phyloP scores from a whole-genome alignment of 148 eudicot species.

The Spergularia bocconei region DNA sequence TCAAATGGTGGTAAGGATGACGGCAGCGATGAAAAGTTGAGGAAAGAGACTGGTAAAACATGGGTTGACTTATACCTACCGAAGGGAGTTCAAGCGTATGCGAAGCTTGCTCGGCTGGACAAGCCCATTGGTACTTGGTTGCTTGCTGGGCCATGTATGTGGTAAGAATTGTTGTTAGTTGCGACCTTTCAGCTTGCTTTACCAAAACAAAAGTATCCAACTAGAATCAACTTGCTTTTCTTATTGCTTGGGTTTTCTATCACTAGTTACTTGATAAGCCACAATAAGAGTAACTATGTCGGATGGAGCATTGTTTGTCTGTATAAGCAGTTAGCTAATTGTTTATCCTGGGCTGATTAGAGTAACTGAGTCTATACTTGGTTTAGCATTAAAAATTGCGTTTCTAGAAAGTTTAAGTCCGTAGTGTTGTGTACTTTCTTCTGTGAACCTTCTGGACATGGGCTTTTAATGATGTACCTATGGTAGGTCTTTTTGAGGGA shows the following conservation, averaged over 20 bases:
- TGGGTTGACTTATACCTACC: conserved; percentile 87
- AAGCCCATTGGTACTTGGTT: conserved; percentile 91
- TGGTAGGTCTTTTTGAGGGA: not conserved
- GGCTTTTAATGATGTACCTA: not conserved
- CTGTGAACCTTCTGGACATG: not conserved
- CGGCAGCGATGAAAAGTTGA: conserved; percentile 16
- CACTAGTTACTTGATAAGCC: not conserved
- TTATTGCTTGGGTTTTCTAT: not conserved
- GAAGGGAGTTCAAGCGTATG: conserved; percentile 50
- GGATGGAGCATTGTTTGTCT: not conserved
- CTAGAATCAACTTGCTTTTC: not conserved
- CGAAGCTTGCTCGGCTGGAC: conserved; percentile 76
- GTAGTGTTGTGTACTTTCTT: no score
- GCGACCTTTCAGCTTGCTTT: not conserved
- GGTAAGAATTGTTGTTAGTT: conserved; percentile 36
- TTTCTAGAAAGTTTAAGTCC: no score
- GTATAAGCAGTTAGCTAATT: no score
- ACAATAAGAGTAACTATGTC: not conserved
- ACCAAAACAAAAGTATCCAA: not conserved
- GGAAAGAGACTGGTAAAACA: conserved; percentile 25
- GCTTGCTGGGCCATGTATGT: conserved; percentile 95
- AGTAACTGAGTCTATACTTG: no score
- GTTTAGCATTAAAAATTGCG: no score
- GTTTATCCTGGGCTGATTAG: no score
- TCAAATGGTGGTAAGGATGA: conserved; percentile 9